Evolutionary conservation across 345 rosid genomes (phyloP).

Genomic region (Geranium brycei): DNA sequence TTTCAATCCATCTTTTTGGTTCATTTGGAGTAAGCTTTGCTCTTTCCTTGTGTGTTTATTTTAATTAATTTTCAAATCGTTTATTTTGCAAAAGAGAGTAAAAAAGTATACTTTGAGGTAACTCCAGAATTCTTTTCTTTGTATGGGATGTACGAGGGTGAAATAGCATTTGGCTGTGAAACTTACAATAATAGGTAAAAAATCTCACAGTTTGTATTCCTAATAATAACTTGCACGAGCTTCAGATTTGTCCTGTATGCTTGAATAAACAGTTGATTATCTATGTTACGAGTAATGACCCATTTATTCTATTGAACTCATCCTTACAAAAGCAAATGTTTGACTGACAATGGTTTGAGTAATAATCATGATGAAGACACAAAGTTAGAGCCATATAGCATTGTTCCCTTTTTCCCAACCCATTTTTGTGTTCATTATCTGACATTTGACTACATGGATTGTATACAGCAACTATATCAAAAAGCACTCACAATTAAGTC

Average conservation of each 20-base stretch:
- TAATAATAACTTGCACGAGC: too few species aligned
- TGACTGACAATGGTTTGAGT: too few species aligned
- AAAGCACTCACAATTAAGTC: slow-evolving; percentile 98
- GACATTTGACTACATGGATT: slow-evolving; percentile 6
- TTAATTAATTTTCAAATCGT: too few species aligned
- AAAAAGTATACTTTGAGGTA: too few species aligned
- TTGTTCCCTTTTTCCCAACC: neutral
- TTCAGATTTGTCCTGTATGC: too few species aligned
- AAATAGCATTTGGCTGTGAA: neutral
- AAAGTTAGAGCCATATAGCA: neutral
- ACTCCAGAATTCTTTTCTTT: too few species aligned
- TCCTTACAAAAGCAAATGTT: too few species aligned
- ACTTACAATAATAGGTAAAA: neutral
- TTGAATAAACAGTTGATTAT: too few species aligned
- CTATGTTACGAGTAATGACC: too few species aligned
- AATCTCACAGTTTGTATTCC: neutral
- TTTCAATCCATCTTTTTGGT: neutral
- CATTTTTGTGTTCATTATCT: neutral
- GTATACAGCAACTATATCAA: slow-evolving; percentile 81
- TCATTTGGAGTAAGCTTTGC: neutral
- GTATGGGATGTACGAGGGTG: too few species aligned
- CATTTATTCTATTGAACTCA: too few species aligned
- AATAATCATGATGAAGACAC: neutral
- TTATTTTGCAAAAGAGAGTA: too few species aligned
- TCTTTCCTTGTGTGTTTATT: neutral